Base-by-base conservation (phyloP, 2,329 filamentous ascomycete genomes). In the Exophiala mesophila region DNA sequence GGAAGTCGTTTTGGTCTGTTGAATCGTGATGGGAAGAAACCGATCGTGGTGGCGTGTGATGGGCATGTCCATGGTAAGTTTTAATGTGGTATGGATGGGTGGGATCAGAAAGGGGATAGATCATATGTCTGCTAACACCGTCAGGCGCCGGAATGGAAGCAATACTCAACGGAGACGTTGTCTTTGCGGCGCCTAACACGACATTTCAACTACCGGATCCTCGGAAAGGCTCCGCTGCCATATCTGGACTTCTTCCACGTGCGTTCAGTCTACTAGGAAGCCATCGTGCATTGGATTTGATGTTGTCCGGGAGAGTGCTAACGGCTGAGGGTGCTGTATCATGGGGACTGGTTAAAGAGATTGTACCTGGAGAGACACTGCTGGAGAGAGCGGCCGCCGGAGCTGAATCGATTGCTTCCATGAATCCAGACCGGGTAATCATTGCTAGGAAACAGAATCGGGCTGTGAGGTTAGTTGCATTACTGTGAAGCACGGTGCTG, bases 401-500 rank as follows among this genome's bases (percentile, higher is more conserved):
- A 6, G 23, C 23, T 12, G 23, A 26, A 12, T 12, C 12, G 7
- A 26, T 26, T 12, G 23, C 23, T 12, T 26, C 23, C 23, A 18
- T 83, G 61, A 86, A 81, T 53, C 85, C 85, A 2, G 85, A 90
- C 62, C 73, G 81, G 17, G 75, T 89, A 17, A 78, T 89, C 55
- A 82, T 86, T n/a, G n/a, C n/a, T n/a, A n/a, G n/a, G n/a, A n/a
- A n/a, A n/a, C n/a, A n/a, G n/a, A n/a, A n/a, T n/a, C n/a, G n/a
- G n/a, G n/a, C n/a, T n/a, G n/a, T n/a, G n/a, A 1, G 64, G 80
- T 9, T 82, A 79, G 0, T 77, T 80, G 76, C 50, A 82, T 68
- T 7, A 84, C 79, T 20, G 68, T 67, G 46, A 58, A n/a, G n/a
- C n/a, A n/a, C n/a, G n/a, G n/a, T n/a, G n/a, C n/a, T n/a, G n/a